Percentiles rank a stretch among this genome's conserved stretches.
Conservation (phyloP, 305 asterid species). For the Ilex paraguariensis region DNA sequence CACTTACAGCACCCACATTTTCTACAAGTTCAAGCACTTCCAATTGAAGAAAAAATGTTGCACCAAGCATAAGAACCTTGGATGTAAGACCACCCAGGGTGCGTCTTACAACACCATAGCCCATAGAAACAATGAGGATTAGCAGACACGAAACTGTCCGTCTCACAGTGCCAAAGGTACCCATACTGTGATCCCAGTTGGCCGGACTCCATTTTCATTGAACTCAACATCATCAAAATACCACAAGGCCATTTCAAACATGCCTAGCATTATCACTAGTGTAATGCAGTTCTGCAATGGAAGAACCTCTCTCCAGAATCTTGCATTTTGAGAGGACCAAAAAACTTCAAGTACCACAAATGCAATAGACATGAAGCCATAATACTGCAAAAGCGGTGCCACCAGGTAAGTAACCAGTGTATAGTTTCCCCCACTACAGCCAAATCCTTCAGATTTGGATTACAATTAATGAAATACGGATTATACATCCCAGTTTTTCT, state of each 20-base stretch:
- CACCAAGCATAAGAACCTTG: slow-evolving; percentile 82
- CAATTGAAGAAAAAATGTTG: slow-evolving; percentile 76
- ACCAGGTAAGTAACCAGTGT: slow-evolving; percentile 91
- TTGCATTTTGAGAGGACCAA: slow-evolving; percentile 94
- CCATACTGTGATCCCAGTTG: slow-evolving; percentile 81
- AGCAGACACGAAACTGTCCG: slow-evolving; percentile 73
- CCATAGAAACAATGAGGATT: slow-evolving; percentile 89
- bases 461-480: slow-evolving; percentile 77
- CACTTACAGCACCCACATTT: slow-evolving; percentile 85
- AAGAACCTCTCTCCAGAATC: slow-evolving; percentile 91
- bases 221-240: slow-evolving; percentile 91
- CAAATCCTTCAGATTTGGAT: slow-evolving; percentile 65
- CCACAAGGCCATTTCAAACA: slow-evolving; percentile 95
- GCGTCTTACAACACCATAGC: slow-evolving; percentile 95
- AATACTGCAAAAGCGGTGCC: slow-evolving; percentile 94
- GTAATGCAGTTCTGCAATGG: slow-evolving; percentile 86
- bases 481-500: slow-evolving; percentile 13
- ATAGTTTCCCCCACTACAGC: slow-evolving; percentile 89
- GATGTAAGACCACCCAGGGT: slow-evolving; percentile 93
- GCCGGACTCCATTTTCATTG: slow-evolving; percentile 78
- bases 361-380: slow-evolving; percentile 80
- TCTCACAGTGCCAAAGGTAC: slow-evolving; percentile 90
- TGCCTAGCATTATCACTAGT: slow-evolving; percentile 76
- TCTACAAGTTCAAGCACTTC: slow-evolving; percentile 85
- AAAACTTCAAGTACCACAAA: slow-evolving; percentile 71